Percentiles rank a stretch among this genome's conserved stretches.
Evolutionary conservation across 2,329 filamentous ascomycete species (phyloP).

Genomic region (Scytalidium sp.): DNA sequence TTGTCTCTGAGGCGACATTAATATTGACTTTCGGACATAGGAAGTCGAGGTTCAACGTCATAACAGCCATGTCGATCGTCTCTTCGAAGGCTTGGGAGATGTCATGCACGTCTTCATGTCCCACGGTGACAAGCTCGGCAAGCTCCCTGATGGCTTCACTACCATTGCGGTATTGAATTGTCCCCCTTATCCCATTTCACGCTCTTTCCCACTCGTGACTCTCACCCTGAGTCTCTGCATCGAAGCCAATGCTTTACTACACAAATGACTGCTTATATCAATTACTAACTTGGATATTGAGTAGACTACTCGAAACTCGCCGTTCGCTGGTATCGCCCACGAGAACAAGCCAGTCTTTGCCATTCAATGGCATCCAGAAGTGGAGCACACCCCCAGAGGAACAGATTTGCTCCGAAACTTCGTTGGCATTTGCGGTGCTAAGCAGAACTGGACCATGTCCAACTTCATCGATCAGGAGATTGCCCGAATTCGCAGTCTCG

Average conservation of each 20-base stretch:
- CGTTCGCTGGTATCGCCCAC: conserved; percentile 78
- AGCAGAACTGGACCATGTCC: conserved; percentile 79
- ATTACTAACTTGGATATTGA: too few relatives aligned
- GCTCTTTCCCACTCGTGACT: too few relatives aligned
- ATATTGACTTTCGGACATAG: conserved; percentile 69
- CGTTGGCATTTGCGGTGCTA: conserved; percentile 75
- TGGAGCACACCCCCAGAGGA: conserved; percentile 70
- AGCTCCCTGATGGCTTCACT: conserved; percentile 70
- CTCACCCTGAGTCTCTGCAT: too few relatives aligned
- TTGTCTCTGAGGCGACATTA: too few relatives aligned
- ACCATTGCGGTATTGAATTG: too few relatives aligned
- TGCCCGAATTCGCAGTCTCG: conserved; percentile 72
- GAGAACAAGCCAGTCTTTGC: conserved; percentile 67
- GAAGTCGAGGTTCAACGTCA: conserved; percentile 60
- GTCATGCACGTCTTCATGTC: conserved; percentile 78
- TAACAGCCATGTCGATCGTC: conserved; percentile 64
- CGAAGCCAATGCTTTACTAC: too few relatives aligned
- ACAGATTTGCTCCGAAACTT: conserved; percentile 78
- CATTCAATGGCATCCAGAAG: conserved; percentile 87
- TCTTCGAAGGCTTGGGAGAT: conserved; percentile 75
- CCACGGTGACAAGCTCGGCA: conserved; percentile 80
- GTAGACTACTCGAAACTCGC: conserved; percentile 72
- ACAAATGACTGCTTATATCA: too few relatives aligned
- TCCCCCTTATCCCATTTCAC: too few relatives aligned
- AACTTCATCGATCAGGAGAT: conserved; percentile 83